Percentiles rank a stretch among this genome's conserved stretches.
Conservation (phyloP, 2,329 filamentous ascomycete species). For the Thelonectria blattea region DNA sequence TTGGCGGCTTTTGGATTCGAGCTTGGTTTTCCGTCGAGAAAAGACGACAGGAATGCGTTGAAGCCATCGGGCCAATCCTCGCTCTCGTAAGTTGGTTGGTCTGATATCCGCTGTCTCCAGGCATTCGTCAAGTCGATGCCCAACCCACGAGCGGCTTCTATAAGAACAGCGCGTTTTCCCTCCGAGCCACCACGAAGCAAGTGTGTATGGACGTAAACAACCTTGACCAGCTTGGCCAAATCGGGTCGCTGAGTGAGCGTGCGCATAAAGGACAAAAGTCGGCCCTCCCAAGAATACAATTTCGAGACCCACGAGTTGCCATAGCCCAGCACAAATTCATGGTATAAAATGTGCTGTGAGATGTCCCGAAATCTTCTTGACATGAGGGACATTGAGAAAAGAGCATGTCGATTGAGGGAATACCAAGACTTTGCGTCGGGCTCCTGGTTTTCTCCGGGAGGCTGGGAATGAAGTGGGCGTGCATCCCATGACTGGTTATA, state of each 20-base stretch:
- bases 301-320: conserved; percentile 10
- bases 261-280: conserved; percentile 16
- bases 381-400: conserved; percentile 11
- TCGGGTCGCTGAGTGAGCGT: conserved; percentile 6
- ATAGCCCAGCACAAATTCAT: conserved; percentile 16
- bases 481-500: conserved; percentile 11
- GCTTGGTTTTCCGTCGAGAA: not conserved
- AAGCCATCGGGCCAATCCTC: not conserved
- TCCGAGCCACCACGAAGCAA: not conserved
- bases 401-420: conserved; percentile 11
- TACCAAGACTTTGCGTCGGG: conserved; percentile 7
- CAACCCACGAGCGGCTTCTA: conserved; percentile 7
- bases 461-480: not conserved
- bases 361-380: conserved; percentile 9
- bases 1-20: not conserved
- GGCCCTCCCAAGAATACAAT: conserved; percentile 11
- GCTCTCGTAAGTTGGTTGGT: not conserved
- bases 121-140: conserved; percentile 10
- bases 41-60: not conserved
- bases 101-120: conserved; percentile 3
- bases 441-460: not conserved
- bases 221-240: conserved; percentile 9
- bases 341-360: conserved; percentile 14
- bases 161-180: not conserved
- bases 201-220: conserved; percentile 1